phyloP scores from a whole-genome alignment of 768 basidiomycete genomes.

The Dioszegia hungarica region DNA sequence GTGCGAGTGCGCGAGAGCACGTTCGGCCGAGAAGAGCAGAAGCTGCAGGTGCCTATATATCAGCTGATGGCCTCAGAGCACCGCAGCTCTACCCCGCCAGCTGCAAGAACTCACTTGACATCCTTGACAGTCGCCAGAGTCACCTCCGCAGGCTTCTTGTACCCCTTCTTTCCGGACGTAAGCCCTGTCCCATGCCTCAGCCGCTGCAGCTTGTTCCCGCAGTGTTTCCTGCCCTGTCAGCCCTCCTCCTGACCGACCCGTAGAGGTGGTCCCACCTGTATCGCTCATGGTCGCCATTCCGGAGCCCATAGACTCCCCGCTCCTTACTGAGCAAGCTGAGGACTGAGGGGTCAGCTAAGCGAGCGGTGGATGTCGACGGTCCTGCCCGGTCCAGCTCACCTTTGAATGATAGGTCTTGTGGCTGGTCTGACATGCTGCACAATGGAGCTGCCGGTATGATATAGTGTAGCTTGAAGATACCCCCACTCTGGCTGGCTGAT shows the following conservation, averaged over 20 bases:
- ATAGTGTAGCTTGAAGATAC: no score
- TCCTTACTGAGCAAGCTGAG: constrained; percentile 81
- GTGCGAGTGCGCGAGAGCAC: constrained; percentile 86
- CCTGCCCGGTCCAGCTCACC: no score
- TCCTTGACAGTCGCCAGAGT: constrained; percentile 68
- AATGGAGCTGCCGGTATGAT: no score
- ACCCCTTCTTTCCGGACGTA: constrained; percentile 84
- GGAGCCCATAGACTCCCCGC: constrained; percentile 80
- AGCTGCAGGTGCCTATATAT: constrained; percentile 54
- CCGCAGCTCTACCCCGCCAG: neutral
- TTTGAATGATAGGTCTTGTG: constrained; percentile 32
- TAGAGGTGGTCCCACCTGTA: constrained; percentile 60
- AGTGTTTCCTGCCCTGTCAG: constrained; percentile 67
- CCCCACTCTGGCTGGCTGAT: neutral
- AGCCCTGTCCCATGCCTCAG: constrained; percentile 75
- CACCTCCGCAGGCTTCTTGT: constrained; percentile 72
- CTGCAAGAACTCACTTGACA: constrained; percentile 63
- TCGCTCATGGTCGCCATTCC: constrained; percentile 79
- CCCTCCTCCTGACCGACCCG: neutral
- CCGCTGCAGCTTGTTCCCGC: constrained; percentile 82
- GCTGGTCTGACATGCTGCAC: constrained; percentile 1
- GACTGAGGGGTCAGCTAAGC: constrained; percentile 53
- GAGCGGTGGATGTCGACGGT: no score
- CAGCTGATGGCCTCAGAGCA: neutral
- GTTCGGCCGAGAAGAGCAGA: constrained; percentile 81